Base-by-base conservation (phyloP, 441 rosid species). In the Omphalea diandra region DNA sequence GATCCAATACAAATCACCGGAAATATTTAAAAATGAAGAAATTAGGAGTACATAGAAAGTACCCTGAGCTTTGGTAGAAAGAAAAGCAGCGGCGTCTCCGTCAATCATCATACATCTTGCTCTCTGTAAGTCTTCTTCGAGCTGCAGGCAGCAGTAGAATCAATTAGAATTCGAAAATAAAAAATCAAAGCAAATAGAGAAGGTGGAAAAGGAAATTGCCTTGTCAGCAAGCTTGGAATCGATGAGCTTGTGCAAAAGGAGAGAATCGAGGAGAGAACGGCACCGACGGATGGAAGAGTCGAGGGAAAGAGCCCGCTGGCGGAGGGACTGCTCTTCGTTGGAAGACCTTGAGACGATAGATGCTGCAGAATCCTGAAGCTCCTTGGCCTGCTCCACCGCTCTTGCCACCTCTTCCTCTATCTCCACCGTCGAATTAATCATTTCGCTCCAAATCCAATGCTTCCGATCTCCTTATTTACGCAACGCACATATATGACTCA, bases 11-110 rank as follows among this genome's bases (percentile, higher is more conserved):
- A 46, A 35, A 18, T 6, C 35, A 33, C 29, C n/a, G 38, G 15
- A 60, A 29, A 65, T 69, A 40, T 32, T 18, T n/a, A 24, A 66
- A 12, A 33, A 47, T 2, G 20, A 53, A 35, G 22, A 27, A 27
- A 11, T 40, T 14, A 49, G 59, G 3, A 20, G 7, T 3, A n/a
- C n/a, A 43, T 12, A 33, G 27, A 18, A 26, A n/a, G n/a, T n/a
- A 92, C 99, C 99, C 77, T 94, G 88, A 63, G 91, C 65, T 69
- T 83, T 88, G 70, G 72, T 56, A 11, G 99, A 96, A 59, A 94
- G 91, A 76, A 95, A 92, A 73, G 87, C 75, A 49, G 96, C 83
- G 38, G 93, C 88, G 49, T 95, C 98, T 32, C 98, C 99, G 76
- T 95, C 96, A 31, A 75, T 77, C 64, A 92, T 52, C 49, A 88